A percentile compares a stretch with the other conserved stretches of the same genome.
Conservation (phyloP, 306 rosid species). For the Cajanus cajan region DNA sequence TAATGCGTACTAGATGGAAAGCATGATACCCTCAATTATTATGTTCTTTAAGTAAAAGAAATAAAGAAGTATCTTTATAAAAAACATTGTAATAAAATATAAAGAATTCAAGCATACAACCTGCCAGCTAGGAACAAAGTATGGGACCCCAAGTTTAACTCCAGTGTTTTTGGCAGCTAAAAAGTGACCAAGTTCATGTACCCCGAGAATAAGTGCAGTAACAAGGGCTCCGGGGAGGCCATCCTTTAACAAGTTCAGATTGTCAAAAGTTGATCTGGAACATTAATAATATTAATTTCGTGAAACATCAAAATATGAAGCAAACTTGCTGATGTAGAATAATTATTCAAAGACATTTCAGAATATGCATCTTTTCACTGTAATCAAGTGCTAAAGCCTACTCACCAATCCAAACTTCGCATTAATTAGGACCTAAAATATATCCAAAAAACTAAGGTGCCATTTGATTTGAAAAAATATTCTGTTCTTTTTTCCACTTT, state of each 20-base stretch:
- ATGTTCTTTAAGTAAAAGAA: neutral
- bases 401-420: neutral
- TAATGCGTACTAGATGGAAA: constrained; percentile 13
- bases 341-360: neutral
- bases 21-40: constrained; percentile 5
- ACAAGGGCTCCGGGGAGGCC: constrained; percentile 90
- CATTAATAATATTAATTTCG: constrained; percentile 34
- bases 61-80: neutral
- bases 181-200: constrained; percentile 81
- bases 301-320: constrained; percentile 32
- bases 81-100: constrained; percentile 14
- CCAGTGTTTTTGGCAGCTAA: constrained; percentile 60
- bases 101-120: constrained; percentile 42
- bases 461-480: neutral
- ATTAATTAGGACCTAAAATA: constrained; percentile 16
- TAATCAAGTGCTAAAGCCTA: neutral
- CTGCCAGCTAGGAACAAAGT: constrained; percentile 99
- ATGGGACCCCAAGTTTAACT: constrained; percentile 89
- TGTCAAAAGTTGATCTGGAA: constrained; percentile 85
- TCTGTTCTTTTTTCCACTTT: neutral
- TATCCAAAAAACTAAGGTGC: neutral
- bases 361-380: neutral
- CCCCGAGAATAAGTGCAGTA: constrained; percentile 75
- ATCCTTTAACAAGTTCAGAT: constrained; percentile 80
- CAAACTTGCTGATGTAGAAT: neutral